Evolutionary conservation across 2,329 filamentous ascomycete genomes (phyloP).

Genomic region (Venturia aucupariae): DNA sequence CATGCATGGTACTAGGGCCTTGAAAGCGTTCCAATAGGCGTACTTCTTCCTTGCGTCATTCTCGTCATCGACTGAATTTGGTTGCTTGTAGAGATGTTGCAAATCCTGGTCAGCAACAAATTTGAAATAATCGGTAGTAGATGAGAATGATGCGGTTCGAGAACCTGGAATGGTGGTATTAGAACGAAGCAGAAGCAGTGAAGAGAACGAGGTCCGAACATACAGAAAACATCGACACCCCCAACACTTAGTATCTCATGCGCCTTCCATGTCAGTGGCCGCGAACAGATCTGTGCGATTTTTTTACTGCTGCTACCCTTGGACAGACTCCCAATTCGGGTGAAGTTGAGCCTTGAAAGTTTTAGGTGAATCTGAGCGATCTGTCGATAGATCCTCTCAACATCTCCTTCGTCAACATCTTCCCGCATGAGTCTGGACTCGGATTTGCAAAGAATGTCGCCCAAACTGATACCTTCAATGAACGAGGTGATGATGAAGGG

Average conservation of each 20-base stretch:
- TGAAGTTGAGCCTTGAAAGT: too few relatives aligned
- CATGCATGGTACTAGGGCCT: not conserved
- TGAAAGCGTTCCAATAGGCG: not conserved
- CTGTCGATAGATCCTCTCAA: not conserved
- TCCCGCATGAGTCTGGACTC: slow-evolving; percentile 13
- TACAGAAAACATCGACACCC: too few relatives aligned
- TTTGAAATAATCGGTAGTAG: not conserved
- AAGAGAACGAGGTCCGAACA: not conserved
- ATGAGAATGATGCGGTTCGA: not conserved
- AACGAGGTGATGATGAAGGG: slow-evolving; percentile 27
- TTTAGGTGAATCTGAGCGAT: too few relatives aligned
- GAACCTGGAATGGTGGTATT: not conserved
- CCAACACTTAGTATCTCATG: too few relatives aligned
- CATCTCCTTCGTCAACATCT: not conserved
- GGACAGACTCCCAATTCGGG: too few relatives aligned
- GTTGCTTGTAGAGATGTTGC: not conserved
- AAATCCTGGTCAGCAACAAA: not conserved
- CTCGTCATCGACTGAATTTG: not conserved
- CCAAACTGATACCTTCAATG: slow-evolving; percentile 15
- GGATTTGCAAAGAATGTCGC: slow-evolving; percentile 23
- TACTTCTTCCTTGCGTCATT: slow-evolving; percentile 1
- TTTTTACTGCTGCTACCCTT: too few relatives aligned
- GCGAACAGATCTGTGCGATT: too few relatives aligned
- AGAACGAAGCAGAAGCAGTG: not conserved
- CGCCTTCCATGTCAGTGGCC: too few relatives aligned